Percentiles rank a stretch among this genome's conserved stretches.
Evolutionary conservation across 192 early-diverging fungal genomes (phyloP).

Genomic region (Dispira parvispora): DNA sequence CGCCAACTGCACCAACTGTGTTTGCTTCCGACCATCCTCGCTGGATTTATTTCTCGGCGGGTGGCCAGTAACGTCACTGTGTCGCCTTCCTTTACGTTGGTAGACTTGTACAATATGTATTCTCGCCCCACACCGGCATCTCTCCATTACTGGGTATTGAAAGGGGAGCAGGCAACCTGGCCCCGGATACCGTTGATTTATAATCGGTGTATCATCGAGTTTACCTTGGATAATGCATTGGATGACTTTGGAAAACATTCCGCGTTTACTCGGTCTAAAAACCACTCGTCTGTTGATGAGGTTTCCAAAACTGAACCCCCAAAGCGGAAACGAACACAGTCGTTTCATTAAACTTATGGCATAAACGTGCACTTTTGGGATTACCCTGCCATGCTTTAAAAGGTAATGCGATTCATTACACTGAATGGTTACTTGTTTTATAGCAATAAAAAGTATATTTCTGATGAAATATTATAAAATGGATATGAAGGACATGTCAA

Average conservation of each 20-base stretch:
- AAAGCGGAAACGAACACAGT: not conserved
- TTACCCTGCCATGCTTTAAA: not conserved
- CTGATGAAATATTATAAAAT: not conserved
- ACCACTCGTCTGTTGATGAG: not conserved
- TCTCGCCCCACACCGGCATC: constrained; percentile 47
- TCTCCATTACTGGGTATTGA: constrained; percentile 52
- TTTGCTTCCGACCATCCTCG: constrained; percentile 36
- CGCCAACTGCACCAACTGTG: constrained; percentile 38
- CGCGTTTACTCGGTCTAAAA: not conserved
- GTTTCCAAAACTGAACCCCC: not conserved
- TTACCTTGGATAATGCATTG: constrained; percentile 32
- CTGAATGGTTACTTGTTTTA: not conserved
- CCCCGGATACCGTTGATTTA: constrained; percentile 49
- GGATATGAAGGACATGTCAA: not conserved
- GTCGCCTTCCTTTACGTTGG: constrained; percentile 30
- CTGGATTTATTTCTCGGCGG: constrained; percentile 39
- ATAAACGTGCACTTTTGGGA: not conserved
- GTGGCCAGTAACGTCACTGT: constrained; percentile 57
- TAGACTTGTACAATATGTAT: constrained; percentile 45
- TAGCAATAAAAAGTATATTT: not conserved
- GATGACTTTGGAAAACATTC: not conserved
- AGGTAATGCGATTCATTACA: not conserved
- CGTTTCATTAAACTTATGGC: not conserved
- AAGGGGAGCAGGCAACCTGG: constrained; percentile 70
- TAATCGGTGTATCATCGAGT: constrained; percentile 49